Percentiles rank a stretch among this genome's conserved stretches.
Evolutionary conservation across 345 rosid genomes (phyloP).

Genomic region (Rhizophora apiculata): DNA sequence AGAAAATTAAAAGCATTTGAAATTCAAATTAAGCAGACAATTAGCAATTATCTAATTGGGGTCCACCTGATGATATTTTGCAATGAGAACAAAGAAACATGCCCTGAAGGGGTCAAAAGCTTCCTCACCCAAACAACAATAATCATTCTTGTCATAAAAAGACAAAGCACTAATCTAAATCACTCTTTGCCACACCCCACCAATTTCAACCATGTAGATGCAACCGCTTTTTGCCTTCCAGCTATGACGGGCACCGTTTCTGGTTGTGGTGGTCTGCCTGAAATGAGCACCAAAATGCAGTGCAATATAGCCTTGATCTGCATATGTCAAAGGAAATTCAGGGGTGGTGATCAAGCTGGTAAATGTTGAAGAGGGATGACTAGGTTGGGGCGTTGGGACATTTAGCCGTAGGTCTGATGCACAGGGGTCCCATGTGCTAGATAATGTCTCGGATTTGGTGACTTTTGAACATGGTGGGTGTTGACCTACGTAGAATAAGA

Average conservation of each 20-base stretch:
- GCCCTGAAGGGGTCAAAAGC: constrained; percentile 16
- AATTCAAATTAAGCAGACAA: constrained; percentile 27
- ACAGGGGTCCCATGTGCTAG: constrained; percentile 21
- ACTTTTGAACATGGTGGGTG: constrained; percentile 32
- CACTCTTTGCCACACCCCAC: constrained; percentile 18
- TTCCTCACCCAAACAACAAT: constrained; percentile 28
- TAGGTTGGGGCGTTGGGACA: not conserved
- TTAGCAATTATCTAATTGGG: constrained; percentile 19
- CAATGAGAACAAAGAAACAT: constrained; percentile 7
- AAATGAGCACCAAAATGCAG: constrained; percentile 1
- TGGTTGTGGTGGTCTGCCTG: not conserved
- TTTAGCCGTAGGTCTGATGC: not conserved
- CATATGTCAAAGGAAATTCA: not conserved
- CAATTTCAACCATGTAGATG: constrained; percentile 30
- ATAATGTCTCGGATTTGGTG: constrained; percentile 13
- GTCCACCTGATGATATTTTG: constrained; percentile 19
- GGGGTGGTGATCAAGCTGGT: constrained; percentile 8
- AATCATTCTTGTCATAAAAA: constrained; percentile 12
- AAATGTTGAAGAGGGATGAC: too few relatives aligned
- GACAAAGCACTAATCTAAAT: constrained; percentile 19
- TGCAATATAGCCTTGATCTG: not conserved
- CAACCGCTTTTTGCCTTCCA: constrained; percentile 23
- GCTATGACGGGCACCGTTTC: constrained; percentile 5
- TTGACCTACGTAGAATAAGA: constrained; percentile 30
- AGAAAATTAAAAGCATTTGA: constrained; percentile 4